Percentiles rank a stretch among this genome's conserved stretches.
phyloP scores from a whole-genome alignment of 2,329 filamentous ascomycete genomes.

The Aspergillus carbonarius region DNA sequence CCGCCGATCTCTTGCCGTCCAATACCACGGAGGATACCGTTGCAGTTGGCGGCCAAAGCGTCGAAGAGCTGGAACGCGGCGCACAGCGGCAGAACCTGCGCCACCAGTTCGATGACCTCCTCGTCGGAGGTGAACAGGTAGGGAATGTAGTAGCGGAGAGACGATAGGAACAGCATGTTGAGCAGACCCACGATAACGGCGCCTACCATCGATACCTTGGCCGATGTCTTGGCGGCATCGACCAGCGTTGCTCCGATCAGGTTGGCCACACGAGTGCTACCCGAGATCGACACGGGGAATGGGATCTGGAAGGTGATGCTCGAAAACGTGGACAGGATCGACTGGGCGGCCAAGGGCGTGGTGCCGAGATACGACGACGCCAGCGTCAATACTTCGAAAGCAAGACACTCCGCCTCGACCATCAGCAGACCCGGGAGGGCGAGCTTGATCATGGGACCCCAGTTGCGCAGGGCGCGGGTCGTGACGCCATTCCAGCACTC shows the following conservation, averaged over 20 bases:
- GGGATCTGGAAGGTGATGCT: conserved; percentile 86
- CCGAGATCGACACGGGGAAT: conserved; percentile 85
- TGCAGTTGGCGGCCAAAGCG: conserved; percentile 72
- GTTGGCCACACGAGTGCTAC: conserved; percentile 85
- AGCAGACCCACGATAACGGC: conserved; percentile 72
- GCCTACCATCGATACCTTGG: conserved; percentile 70
- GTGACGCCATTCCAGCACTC: conserved; percentile 82
- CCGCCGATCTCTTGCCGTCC: conserved; percentile 88
- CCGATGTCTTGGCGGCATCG: conserved; percentile 74
- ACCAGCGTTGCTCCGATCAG: conserved; percentile 84
- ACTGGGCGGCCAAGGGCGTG: conserved; percentile 81
- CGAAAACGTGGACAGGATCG: conserved; percentile 74
- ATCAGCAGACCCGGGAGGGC: conserved; percentile 88
- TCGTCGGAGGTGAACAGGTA: conserved; percentile 73
- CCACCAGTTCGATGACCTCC: conserved; percentile 67
- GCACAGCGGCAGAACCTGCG: conserved; percentile 72
- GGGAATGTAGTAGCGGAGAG: conserved; percentile 71
- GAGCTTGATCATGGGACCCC: conserved; percentile 81
- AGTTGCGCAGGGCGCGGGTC: conserved; percentile 68
- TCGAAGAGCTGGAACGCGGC: conserved; percentile 91
- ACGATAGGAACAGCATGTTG: conserved; percentile 70
- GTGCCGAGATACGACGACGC: conserved; percentile 76
- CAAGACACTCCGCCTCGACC: conserved; percentile 90
- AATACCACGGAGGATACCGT: conserved; percentile 81
- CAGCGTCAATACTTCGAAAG: conserved; percentile 89